Conservation (phyloP, 2,329 filamentous ascomycete genomes). For the Penicillium sp. region DNA sequence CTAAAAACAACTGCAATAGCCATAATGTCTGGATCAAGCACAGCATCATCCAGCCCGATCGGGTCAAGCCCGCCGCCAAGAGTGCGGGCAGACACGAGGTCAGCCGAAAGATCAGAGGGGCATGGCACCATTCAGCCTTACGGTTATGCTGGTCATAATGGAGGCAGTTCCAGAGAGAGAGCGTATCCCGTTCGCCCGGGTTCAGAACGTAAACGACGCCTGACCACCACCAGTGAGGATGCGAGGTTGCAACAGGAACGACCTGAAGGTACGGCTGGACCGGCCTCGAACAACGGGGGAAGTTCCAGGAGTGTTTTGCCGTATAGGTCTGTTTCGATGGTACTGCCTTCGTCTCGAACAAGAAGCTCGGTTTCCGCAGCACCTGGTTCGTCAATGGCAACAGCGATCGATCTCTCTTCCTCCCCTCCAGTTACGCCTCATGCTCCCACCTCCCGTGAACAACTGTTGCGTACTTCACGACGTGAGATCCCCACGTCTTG, state of each 20-base stretch:
- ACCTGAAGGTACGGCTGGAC: conserved; percentile 5
- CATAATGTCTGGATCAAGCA: conserved; percentile 12
- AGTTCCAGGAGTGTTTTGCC: conserved; percentile 19
- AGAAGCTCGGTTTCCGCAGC: conserved; percentile 6
- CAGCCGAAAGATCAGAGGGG: conserved; percentile 1
- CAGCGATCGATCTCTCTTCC: conserved; percentile 36
- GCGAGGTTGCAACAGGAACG: conserved; percentile 2
- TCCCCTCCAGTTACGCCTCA: conserved; percentile 24
- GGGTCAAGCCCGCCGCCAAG: not conserved
- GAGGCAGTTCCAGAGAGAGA: not conserved
- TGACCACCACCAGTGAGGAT: conserved; percentile 39
- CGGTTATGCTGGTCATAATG: not conserved
- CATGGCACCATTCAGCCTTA: not conserved
- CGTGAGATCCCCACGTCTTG: not conserved
- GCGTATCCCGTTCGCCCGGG: not conserved
- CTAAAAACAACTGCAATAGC: not conserved
- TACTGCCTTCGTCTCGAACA: conserved; percentile 18
- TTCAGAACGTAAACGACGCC: conserved; percentile 44
- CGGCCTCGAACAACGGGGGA: conserved; percentile 3
- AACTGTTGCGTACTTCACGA: not conserved
- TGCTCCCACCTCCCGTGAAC: conserved; percentile 1
- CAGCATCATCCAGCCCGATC: conserved; percentile 5
- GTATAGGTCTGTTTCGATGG: conserved; percentile 25
- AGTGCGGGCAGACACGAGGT: not conserved
- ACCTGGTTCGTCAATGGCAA: conserved; percentile 33